These are phyloP conservation scores for Rhodosporidiobolus sp. DNA, from an alignment of 768 basidiomycete species.

Conservation along the genomic window DNA sequence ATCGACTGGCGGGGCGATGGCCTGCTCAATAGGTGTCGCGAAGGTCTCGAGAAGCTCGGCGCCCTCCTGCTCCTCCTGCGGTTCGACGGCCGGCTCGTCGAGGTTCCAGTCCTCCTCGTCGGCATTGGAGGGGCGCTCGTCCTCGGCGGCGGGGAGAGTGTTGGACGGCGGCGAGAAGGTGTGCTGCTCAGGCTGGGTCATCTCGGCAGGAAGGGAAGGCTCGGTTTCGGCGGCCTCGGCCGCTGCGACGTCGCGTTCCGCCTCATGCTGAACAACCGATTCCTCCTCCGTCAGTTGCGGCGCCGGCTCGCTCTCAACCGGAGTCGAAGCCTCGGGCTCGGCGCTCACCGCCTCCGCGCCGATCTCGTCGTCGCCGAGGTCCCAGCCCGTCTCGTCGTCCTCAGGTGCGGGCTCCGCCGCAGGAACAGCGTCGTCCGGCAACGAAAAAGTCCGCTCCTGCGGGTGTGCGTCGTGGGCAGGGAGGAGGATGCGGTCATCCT, in stretches of 20 bases:
- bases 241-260: neutral
- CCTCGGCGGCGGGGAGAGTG: neutral
- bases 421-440: neutral
- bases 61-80: no score
- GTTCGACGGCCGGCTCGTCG: no score
- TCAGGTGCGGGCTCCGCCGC: neutral
- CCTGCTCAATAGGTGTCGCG: no score
- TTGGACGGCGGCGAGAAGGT: slow-evolving; percentile 1
- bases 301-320: neutral
- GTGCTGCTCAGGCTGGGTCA: neutral
- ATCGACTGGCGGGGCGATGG: no score
- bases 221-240: neutral
- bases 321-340: neutral
- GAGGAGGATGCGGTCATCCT: neutral
- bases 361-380: neutral
- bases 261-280: slow-evolving; percentile 9
- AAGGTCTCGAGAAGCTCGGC: no score
- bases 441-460: neutral
- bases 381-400: neutral
- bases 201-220: neutral
- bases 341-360: neutral
- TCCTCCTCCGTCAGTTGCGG: neutral
- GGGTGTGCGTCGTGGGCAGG: neutral
- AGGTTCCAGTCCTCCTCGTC: no score
- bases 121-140: neutral